These are phyloP conservation scores for Pythium rishiriense DNA, from an alignment of 352 stramenopile species.

Conservation along the genomic window DNA sequence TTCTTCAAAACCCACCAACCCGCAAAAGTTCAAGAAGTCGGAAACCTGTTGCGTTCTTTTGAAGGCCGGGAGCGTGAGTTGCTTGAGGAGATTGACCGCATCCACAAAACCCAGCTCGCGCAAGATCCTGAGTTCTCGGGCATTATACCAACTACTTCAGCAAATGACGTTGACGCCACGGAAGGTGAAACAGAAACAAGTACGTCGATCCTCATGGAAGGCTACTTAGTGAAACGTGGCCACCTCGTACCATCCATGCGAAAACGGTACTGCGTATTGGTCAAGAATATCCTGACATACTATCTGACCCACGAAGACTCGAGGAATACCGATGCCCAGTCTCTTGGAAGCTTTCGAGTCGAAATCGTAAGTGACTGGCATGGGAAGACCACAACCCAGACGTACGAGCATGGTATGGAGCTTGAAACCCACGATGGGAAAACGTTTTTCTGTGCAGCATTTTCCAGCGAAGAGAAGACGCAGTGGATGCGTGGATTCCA, in stretches of 20 bases:
- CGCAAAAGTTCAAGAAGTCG: conserved; percentile 82
- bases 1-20: conserved; percentile 92
- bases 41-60: conserved; percentile 55
- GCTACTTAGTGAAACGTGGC: conserved; percentile 73
- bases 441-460: conserved; percentile 74
- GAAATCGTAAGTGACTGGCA: conserved; percentile 69
- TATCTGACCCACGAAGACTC: conserved; percentile 76
- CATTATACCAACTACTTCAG: conserved; percentile 23
- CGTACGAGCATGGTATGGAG: conserved; percentile 63
- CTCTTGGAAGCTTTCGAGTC: conserved; percentile 43
- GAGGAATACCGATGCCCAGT: conserved; percentile 33
- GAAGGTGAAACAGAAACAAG: neutral
- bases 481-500: conserved; percentile 67
- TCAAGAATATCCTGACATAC: conserved; percentile 54
- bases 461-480: conserved; percentile 48
- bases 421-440: conserved; percentile 64
- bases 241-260: conserved; percentile 75
- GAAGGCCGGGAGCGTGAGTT: conserved; percentile 50
- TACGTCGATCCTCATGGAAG: conserved; percentile 56
- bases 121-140: conserved; percentile 33
- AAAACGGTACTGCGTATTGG: conserved; percentile 72
- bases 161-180: neutral
- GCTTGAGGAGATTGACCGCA: conserved; percentile 59
- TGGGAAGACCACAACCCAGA: conserved; percentile 55
- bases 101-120: conserved; percentile 56